phyloP scores from a whole-genome alignment of 495 filamentous ascomycete genomes.

The Penicillium chermesinum region DNA sequence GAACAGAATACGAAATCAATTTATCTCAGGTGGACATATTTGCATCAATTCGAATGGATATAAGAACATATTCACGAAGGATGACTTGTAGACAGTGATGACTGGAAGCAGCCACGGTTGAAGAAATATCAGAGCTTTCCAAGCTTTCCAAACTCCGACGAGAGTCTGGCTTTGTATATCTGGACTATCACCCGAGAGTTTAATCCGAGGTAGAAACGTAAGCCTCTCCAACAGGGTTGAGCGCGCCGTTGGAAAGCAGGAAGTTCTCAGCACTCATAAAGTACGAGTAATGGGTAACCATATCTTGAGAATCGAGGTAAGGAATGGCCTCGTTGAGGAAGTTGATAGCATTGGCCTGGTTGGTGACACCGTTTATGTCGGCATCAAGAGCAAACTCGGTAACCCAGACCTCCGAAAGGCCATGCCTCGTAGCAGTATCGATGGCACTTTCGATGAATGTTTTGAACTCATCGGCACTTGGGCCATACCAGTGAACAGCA shows the following conservation, averaged over 20 bases:
- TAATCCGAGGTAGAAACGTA: slow-evolving; percentile 15
- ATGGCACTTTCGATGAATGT: slow-evolving; percentile 51
- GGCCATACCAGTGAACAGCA: slow-evolving; percentile 67
- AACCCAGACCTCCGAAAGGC: slow-evolving; percentile 63
- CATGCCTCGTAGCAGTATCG: slow-evolving; percentile 35
- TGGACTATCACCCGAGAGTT: no score
- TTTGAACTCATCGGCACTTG: slow-evolving; percentile 49
- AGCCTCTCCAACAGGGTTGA: slow-evolving; percentile 23
- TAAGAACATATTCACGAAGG: neutral
- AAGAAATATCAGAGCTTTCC: no score
- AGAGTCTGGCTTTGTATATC: no score
- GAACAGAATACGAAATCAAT: neutral
- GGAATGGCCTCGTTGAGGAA: slow-evolving; percentile 56
- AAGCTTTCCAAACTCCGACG: no score
- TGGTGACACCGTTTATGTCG: slow-evolving; percentile 39
- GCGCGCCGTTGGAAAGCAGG: slow-evolving; percentile 20
- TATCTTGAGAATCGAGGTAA: slow-evolving; percentile 61
- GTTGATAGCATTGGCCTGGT: slow-evolving; percentile 36
- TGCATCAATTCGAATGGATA: neutral
- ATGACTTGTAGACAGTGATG: neutral
- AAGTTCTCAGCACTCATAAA: slow-evolving; percentile 57
- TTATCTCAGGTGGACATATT: neutral
- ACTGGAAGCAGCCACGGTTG: no score
- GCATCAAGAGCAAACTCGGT: slow-evolving; percentile 63
- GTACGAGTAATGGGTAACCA: slow-evolving; percentile 71